phyloP scores from a whole-genome alignment of 73 alveolate species.

The Paramecium tetraurelia region DNA sequence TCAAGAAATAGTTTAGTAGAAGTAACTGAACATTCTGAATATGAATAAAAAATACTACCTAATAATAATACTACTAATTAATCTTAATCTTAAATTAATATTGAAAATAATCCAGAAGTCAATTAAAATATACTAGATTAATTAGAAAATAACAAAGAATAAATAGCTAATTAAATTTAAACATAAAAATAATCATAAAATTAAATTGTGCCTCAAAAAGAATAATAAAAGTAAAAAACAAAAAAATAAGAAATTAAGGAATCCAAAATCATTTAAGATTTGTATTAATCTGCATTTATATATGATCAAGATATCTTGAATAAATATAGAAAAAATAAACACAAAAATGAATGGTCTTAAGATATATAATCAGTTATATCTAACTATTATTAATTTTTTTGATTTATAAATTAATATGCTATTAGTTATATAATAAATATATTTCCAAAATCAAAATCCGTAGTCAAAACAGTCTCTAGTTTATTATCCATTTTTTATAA shows the following conservation, averaged over 20 bases:
- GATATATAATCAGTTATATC: neutral
- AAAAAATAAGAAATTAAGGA: neutral
- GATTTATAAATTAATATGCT: neutral
- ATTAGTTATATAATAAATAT: neutral
- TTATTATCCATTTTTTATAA: constrained; percentile 5
- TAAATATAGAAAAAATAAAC: neutral
- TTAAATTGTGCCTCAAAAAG: neutral
- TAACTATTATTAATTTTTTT: neutral
- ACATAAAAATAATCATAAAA: neutral
- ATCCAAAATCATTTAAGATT: neutral
- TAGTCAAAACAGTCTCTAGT: constrained; percentile 28
- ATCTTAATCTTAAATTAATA: neutral
- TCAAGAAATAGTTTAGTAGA: neutral
- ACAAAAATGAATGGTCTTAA: neutral
- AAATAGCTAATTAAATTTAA: neutral
- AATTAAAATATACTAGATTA: neutral
- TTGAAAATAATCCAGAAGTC: neutral
- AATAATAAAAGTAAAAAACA: neutral
- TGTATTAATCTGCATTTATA: neutral
- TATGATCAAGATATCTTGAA: neutral
- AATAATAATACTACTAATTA: neutral
- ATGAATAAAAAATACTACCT: neutral
- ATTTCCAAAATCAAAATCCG: neutral
- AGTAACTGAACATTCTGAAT: neutral
- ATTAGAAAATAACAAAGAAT: neutral